Conservation (phyloP, 768 basidiomycete genomes). For the Cystobasidium tubakii region DNA sequence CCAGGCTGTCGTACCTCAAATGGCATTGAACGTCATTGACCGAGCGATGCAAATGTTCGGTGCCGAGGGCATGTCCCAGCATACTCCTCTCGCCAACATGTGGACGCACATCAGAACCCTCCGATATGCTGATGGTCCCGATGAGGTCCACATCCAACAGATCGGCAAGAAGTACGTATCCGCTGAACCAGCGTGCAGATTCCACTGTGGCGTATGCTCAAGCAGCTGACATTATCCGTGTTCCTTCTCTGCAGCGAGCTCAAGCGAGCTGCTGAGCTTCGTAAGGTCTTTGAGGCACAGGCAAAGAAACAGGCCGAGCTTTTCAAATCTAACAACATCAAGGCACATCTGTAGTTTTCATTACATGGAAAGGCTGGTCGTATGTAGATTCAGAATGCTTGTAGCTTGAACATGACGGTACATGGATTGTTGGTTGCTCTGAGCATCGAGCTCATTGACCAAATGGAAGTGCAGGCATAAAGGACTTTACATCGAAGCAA, state of each 20-base stretch:
- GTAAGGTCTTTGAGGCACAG: conserved; percentile 8
- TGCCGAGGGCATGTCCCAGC: conserved; percentile 81
- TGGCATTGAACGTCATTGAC: conserved; percentile 83
- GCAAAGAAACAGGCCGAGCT: conserved; percentile 26
- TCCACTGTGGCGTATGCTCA: too few species aligned
- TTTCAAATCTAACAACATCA: conserved; percentile 33
- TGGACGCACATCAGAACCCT: conserved; percentile 81
- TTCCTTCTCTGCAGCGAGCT: conserved; percentile 13
- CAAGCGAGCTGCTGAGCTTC: conserved; percentile 29
- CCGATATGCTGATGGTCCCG: conserved; percentile 54
- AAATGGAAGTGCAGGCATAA: too few species aligned
- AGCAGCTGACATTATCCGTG: not conserved
- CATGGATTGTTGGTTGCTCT: not conserved
- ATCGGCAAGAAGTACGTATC: conserved; percentile 32
- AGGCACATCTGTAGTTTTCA: conserved; percentile 16
- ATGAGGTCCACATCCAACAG: conserved; percentile 41
- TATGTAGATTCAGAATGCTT: not conserved
- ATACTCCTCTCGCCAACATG: conserved; percentile 68
- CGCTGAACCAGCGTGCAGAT: too few species aligned
- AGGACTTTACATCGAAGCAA: too few species aligned
- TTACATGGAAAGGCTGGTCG: not conserved
- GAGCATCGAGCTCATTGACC: too few species aligned
- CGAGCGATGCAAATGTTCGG: conserved; percentile 94
- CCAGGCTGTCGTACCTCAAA: conserved; percentile 85
- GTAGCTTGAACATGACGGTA: not conserved